Conservation (phyloP, 2,329 filamentous ascomycete species). For the Epichloe uncinata region DNA sequence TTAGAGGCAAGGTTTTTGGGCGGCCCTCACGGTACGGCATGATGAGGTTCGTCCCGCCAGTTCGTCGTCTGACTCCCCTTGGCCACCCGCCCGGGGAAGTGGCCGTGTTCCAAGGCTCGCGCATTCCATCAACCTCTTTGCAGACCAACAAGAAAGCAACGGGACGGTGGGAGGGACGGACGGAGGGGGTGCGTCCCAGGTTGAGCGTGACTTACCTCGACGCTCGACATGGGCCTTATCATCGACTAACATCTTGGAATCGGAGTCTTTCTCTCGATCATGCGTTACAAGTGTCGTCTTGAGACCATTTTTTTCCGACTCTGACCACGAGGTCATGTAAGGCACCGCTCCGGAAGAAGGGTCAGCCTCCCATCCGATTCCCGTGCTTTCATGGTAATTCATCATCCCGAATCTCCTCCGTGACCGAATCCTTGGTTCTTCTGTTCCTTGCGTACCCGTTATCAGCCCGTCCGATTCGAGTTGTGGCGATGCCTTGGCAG, state of each 20-base stretch:
- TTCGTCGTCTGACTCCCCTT: conserved; percentile 6
- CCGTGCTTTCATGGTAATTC: background rate
- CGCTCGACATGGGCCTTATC: conserved; percentile 11
- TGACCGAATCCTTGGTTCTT: background rate
- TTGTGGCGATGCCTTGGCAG: background rate
- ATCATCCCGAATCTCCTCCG: background rate
- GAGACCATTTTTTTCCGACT: conserved; percentile 6
- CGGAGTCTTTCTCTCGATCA: conserved; percentile 13
- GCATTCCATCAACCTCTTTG: background rate
- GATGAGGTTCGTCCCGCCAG: conserved; percentile 8
- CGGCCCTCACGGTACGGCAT: conserved; percentile 3
- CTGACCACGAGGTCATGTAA: conserved; percentile 19
- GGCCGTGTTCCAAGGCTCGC: background rate
- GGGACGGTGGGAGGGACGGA: background rate
- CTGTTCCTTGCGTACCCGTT: conserved; percentile 4
- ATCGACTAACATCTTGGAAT: conserved; percentile 18
- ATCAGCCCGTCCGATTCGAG: background rate
- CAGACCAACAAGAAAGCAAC: too few species aligned
- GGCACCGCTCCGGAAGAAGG: conserved; percentile 9
- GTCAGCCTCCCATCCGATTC: conserved; percentile 7
- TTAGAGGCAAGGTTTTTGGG: background rate
- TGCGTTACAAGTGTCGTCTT: conserved; percentile 10
- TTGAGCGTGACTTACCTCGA: conserved; percentile 24
- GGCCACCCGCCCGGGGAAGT: background rate
- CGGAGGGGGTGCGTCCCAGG: conserved; percentile 14